Evolutionary conservation across 208 protist species (phyloP).

Genomic region (Leishmania lainsoni): DNA sequence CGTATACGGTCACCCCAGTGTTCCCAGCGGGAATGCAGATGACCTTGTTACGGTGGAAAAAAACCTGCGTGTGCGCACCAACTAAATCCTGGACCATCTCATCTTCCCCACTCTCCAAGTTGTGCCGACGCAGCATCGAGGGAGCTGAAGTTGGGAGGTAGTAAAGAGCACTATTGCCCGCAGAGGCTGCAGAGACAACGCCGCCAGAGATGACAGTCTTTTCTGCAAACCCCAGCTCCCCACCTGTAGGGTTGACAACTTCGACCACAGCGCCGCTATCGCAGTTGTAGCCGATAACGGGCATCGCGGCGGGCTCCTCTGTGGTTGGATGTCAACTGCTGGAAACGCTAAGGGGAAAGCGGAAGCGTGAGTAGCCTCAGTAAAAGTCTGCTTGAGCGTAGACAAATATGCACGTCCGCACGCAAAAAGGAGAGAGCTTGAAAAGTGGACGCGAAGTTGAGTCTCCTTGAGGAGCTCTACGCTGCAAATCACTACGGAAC

Average conservation of each 20-base stretch:
- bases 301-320: slow-evolving; percentile 6
- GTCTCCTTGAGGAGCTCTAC: neutral
- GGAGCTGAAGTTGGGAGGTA: slow-evolving; percentile 39
- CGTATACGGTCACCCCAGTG: slow-evolving; percentile 46
- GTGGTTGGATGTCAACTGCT: too few relatives aligned
- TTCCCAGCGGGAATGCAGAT: slow-evolving; percentile 40
- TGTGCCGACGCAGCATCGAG: slow-evolving; percentile 30
- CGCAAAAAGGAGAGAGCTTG: neutral
- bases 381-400: too few relatives aligned
- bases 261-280: slow-evolving; percentile 27
- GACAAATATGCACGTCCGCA: neutral
- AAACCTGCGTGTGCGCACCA: slow-evolving; percentile 30
- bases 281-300: slow-evolving; percentile 23
- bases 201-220: slow-evolving; percentile 17
- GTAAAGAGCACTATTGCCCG: slow-evolving; percentile 45
- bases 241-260: slow-evolving; percentile 5
- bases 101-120: slow-evolving; percentile 2
- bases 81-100: slow-evolving; percentile 27
- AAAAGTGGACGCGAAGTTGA: neutral
- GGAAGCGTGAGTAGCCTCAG: neutral
- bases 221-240: neutral
- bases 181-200: slow-evolving; percentile 29
- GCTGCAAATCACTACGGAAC: neutral
- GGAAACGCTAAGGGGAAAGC: neutral
- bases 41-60: slow-evolving; percentile 68